These are phyloP conservation scores for Aspergillus ibericus DNA, from an alignment of 2,329 filamentous ascomycete genomes.

Conservation along the genomic window DNA sequence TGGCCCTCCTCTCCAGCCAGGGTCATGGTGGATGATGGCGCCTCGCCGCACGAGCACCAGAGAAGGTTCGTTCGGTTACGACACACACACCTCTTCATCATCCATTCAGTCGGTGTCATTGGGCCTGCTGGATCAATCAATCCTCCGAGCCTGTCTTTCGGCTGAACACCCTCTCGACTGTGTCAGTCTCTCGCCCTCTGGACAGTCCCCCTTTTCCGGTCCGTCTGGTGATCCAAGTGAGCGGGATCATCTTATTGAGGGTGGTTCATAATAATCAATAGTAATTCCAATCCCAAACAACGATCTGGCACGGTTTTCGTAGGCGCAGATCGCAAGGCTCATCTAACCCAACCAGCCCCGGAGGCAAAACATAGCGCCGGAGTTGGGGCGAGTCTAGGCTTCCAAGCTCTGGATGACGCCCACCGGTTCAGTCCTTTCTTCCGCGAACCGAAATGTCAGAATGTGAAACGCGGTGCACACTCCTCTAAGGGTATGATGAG, in stretches of 20 bases:
- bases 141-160: background rate
- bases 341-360: conserved; percentile 5
- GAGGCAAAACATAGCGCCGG: conserved; percentile 8
- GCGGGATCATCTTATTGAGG: background rate
- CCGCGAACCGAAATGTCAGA: background rate
- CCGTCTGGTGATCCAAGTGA: background rate
- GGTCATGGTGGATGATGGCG: background rate
- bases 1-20: background rate
- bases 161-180: background rate
- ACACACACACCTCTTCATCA: conserved; percentile 2
- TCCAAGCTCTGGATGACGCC: background rate
- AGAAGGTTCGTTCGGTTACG: conserved; percentile 14
- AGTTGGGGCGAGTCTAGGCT: background rate
- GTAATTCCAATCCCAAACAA: background rate
- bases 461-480: background rate
- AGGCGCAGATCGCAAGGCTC: conserved; percentile 12
- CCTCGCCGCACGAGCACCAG: conserved; percentile 12
- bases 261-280: background rate
- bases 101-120: background rate
- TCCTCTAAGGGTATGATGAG: background rate
- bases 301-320: conserved; percentile 2
- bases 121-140: conserved; percentile 3
- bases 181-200: background rate
- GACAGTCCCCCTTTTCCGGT: background rate
- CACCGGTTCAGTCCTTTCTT: conserved; percentile 1